These are phyloP conservation scores for Oenanthe javanica DNA, from an alignment of 140 eudicot species.

Conservation along the genomic window DNA sequence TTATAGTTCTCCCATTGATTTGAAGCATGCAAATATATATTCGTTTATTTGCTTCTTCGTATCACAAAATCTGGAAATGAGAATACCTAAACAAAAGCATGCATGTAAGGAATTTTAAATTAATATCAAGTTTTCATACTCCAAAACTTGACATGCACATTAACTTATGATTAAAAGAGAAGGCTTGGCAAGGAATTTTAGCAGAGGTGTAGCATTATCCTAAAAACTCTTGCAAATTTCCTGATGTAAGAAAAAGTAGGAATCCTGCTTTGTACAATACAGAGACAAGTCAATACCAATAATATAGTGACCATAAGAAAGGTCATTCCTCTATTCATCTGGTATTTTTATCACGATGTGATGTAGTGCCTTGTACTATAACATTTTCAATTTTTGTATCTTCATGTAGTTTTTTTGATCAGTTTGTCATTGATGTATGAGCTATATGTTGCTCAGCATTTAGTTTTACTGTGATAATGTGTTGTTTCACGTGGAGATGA, in stretches of 20 bases:
- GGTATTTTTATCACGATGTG: neutral
- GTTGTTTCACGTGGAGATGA: neutral
- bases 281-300: neutral
- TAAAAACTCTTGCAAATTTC: neutral
- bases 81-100: neutral
- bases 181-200: neutral
- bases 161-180: neutral
- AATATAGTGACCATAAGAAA: neutral
- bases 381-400: neutral
- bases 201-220: neutral
- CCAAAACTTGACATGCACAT: neutral
- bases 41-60: neutral
- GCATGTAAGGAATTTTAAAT: neutral
- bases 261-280: neutral
- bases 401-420: neutral
- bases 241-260: neutral
- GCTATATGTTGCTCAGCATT: neutral
- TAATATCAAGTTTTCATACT: neutral
- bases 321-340: neutral
- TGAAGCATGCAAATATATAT: slow-evolving; percentile 1
- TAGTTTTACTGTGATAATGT: neutral
- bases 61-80: neutral
- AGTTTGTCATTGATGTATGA: neutral
- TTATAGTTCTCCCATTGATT: neutral
- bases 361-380: neutral